These are phyloP conservation scores for Euphorbia schlechtendalii DNA, from an alignment of 441 rosid species.

Conservation along the genomic window DNA sequence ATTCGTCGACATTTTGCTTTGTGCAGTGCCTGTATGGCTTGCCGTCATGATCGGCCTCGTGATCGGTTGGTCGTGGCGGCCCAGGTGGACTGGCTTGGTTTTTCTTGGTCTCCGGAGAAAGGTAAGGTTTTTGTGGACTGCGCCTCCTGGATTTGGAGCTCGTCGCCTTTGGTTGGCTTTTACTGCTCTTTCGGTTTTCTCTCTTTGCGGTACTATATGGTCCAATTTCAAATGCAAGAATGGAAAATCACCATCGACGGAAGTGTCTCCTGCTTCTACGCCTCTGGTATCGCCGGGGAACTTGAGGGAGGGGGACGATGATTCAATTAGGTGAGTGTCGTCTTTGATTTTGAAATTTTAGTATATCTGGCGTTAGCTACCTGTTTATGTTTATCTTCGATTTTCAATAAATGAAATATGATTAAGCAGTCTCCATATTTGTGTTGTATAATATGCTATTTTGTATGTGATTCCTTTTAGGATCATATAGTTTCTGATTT, in stretches of 20 bases:
- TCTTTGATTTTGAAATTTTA: not conserved
- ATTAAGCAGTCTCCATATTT: no score
- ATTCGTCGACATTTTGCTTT: conserved; percentile 89
- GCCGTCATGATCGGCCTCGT: conserved; percentile 93
- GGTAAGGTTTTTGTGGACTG: conserved; percentile 74
- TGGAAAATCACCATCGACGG: conserved; percentile 27
- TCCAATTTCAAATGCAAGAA: conserved; percentile 43
- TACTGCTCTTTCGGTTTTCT: conserved; percentile 86
- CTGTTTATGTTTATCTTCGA: not conserved
- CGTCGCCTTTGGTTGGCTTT: conserved; percentile 90
- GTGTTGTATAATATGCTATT: no score
- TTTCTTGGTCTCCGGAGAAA: conserved; percentile 73
- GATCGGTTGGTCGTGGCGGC: conserved; percentile 99
- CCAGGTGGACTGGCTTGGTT: conserved; percentile 87
- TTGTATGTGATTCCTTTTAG: not conserved
- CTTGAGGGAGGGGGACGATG: conserved; percentile 27
- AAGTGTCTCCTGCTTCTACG: conserved; percentile 4
- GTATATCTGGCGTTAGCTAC: not conserved
- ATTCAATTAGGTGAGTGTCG: conserved; percentile 34
- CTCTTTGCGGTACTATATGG: conserved; percentile 76
- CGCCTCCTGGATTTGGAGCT: conserved; percentile 94
- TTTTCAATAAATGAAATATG: not conserved
- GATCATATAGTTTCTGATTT: not conserved
- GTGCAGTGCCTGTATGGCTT: conserved; percentile 97
- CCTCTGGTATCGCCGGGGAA: conserved; percentile 14